Conservation (phyloP, 345 rosid genomes). For the Citrus cavaleriei region DNA sequence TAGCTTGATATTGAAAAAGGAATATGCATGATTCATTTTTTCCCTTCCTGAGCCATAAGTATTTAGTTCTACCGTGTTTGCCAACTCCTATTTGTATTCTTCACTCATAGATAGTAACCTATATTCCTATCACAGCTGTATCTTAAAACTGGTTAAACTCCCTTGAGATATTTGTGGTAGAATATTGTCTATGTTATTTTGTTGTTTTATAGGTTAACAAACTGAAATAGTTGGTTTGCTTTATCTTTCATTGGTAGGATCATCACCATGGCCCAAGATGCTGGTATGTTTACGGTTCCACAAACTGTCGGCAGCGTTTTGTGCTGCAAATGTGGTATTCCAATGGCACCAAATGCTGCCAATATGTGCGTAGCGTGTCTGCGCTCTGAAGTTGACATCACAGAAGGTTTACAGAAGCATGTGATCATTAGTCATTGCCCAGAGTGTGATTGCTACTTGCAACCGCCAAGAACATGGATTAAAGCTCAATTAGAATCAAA, state of each 20-base stretch:
- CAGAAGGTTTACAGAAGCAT: constrained; percentile 15
- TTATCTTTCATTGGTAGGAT: background rate
- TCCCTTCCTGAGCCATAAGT: background rate
- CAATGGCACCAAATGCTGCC: constrained; percentile 18
- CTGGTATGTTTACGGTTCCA: constrained; percentile 14
- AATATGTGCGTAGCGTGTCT: constrained; percentile 12
- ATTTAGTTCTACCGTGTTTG: background rate
- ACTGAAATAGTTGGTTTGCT: background rate
- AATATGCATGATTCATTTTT: background rate
- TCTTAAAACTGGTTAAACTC: background rate
- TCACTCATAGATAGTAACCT: background rate
- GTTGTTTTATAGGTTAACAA: background rate
- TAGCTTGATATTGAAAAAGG: background rate
- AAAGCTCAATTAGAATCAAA: constrained; percentile 16
- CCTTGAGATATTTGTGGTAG: background rate
- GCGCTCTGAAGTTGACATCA: constrained; percentile 20
- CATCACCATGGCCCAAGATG: background rate
- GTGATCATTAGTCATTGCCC: constrained; percentile 9
- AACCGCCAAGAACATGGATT: constrained; percentile 14
- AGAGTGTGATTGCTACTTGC: constrained; percentile 13
- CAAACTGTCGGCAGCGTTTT: constrained; percentile 16
- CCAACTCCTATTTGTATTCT: background rate
- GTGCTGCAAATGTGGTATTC: constrained; percentile 18
- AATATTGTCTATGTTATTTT: background rate
- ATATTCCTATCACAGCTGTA: background rate